A percentile compares a stretch with the other conserved stretches of the same genome.
Evolutionary conservation across 2,329 filamentous ascomycete genomes (phyloP).

Genomic region (Fusarium pseudonygamai): DNA sequence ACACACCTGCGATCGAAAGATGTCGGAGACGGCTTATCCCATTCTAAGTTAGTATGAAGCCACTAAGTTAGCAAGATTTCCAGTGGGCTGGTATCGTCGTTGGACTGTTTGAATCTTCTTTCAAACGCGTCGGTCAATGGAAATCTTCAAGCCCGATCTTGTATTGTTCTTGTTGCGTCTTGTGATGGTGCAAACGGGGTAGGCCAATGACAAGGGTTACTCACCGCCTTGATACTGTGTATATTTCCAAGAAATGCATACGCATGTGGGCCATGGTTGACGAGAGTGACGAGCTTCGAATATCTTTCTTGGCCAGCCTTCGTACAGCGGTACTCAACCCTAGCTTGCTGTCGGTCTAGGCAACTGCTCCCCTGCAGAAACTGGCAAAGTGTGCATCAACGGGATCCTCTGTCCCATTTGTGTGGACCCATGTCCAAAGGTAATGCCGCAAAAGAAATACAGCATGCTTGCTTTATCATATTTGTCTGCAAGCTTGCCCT

Average conservation of each 20-base stretch:
- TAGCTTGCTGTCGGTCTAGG: conserved; percentile 23
- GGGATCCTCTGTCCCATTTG: conserved; percentile 32
- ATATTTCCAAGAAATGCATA: conserved; percentile 14
- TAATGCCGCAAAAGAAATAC: conserved; percentile 40
- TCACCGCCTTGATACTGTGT: conserved; percentile 22
- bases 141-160: neutral
- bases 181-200: neutral
- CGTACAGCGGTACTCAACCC: conserved; percentile 20
- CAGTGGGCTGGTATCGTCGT: conserved; percentile 26
- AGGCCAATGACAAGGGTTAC: neutral
- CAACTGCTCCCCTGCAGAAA: conserved; percentile 39
- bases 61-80: conserved; percentile 30
- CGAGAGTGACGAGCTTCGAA: conserved; percentile 25
- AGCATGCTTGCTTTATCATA: conserved; percentile 34
- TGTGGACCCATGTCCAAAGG: conserved; percentile 35
- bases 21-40: conserved; percentile 22
- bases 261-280: conserved; percentile 20
- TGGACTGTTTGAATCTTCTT: conserved; percentile 4
- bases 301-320: conserved; percentile 23
- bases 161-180: neutral
- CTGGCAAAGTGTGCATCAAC: conserved; percentile 27
- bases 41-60: conserved; percentile 33
- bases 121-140: conserved; percentile 5
- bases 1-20: conserved; percentile 33
- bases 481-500: conserved; percentile 33